Evolutionary conservation across 768 basidiomycete genomes (phyloP).

Genomic region (Podaxis sp.): DNA sequence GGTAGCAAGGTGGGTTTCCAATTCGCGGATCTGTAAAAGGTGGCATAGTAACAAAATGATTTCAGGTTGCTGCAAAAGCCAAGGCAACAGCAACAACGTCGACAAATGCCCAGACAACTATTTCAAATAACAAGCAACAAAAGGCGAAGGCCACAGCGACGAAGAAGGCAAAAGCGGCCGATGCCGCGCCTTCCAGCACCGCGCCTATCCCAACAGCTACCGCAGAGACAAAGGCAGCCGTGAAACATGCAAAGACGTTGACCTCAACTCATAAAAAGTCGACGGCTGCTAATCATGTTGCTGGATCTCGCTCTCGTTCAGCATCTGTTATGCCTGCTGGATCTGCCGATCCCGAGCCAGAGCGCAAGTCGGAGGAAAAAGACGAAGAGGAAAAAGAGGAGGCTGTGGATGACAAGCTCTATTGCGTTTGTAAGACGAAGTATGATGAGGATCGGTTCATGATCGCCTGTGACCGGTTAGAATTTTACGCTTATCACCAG

Average conservation of each 20-base stretch:
- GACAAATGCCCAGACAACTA: slow-evolving; percentile 19
- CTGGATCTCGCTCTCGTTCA: slow-evolving; percentile 61
- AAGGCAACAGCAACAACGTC: slow-evolving; percentile 23
- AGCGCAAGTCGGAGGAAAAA: slow-evolving; percentile 34
- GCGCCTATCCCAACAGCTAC: slow-evolving; percentile 8
- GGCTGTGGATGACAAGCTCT: slow-evolving; percentile 68
- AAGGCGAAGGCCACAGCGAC: not conserved
- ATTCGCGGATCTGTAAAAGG: not conserved
- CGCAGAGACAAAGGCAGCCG: slow-evolving; percentile 25
- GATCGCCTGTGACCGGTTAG: slow-evolving; percentile 92
- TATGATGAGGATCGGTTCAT: slow-evolving; percentile 88
- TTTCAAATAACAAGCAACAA: slow-evolving; percentile 9
- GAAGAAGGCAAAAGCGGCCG: slow-evolving; percentile 5
- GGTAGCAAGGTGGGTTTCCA: slow-evolving; percentile 33
- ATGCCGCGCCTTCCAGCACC: slow-evolving; percentile 14
- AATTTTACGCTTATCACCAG: slow-evolving; percentile 12
- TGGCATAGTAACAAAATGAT: slow-evolving; percentile 8
- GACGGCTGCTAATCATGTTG: slow-evolving; percentile 21
- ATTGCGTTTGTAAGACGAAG: slow-evolving; percentile 84
- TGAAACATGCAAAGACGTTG: slow-evolving; percentile 17
- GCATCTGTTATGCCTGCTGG: slow-evolving; percentile 61
- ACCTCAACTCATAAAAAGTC: slow-evolving; percentile 14
- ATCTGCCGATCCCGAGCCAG: slow-evolving; percentile 38
- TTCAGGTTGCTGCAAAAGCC: slow-evolving; percentile 15
- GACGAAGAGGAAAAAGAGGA: slow-evolving; percentile 43